Base-by-base conservation (phyloP, 1,139 yeast genomes). In the Hyphopichia pseudoburtonii region DNA sequence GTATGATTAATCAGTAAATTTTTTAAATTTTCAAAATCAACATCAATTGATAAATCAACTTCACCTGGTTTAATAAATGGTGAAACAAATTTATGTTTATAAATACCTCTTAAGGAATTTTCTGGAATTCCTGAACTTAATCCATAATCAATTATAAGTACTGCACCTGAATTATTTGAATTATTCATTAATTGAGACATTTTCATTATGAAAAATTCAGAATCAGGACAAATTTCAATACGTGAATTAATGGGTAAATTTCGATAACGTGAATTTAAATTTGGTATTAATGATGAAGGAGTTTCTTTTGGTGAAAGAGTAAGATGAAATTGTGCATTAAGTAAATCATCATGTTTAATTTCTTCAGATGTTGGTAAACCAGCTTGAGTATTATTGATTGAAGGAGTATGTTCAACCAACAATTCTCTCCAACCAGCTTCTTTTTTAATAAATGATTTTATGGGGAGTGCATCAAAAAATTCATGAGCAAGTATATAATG, bases 401-500 rank as follows among this genome's bases (percentile, higher is more conserved):
- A 58, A 2, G 66, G 57, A 0, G 73, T 56, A 40, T 70, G 73
- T 40, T 71, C 94, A 21, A 87, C 95, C 32, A 85, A 54, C 30
- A 78, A 69, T 54, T 87, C 96, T 47, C 92, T 67, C 96, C 96
- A 87, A 1, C 88, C 87, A 14, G 74, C 57, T 23, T 66, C 62
- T 0, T 86, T 78, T 46, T 75, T 75, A 38, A 76, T 73, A 53
- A 85, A 87, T 44, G 82, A 75, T 46, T 83, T 81, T 18, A 87
- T 81, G 0, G 96, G 95, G 41, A 87, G 66, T 0, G 96, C 95
- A 61, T 87, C 96, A 54, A 84, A 87, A 51, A 87, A 87, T 55
- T 87, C 96, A 55, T 87, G 96, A 0, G 95, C 95, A 37, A 87
- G 56, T 7, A 86, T 68, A 53, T 77, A 86, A 43, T 86, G 83